Evolutionary conservation across 1,284 basidiomycete species (phyloP).

Genomic region (Sporisorium graminicola): DNA sequence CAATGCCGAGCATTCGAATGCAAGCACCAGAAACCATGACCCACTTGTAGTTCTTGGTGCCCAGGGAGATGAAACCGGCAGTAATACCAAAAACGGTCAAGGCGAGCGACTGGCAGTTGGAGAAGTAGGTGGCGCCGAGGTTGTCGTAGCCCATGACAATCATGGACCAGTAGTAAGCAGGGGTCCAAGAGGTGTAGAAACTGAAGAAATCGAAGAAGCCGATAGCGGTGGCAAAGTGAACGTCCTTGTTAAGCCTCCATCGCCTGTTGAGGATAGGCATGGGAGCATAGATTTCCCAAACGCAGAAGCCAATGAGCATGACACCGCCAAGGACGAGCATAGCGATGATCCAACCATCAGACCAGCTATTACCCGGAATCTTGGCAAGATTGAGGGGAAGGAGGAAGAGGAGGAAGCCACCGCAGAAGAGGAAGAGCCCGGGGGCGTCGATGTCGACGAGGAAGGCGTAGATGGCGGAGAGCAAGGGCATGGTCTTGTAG

Average conservation of each 20-base stretch:
- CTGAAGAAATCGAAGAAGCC: conserved; percentile 68
- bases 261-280: conserved; percentile 61
- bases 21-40: conserved; percentile 52
- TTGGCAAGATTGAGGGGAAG: conserved; percentile 59
- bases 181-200: conserved; percentile 63
- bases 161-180: conserved; percentile 52
- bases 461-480: conserved; percentile 25
- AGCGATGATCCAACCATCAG: conserved; percentile 63
- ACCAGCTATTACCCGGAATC: conserved; percentile 52
- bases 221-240: conserved; percentile 61
- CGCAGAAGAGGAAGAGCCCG: conserved; percentile 64
- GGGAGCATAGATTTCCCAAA: conserved; percentile 61
- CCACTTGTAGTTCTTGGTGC: conserved; percentile 67
- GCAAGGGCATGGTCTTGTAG: conserved; percentile 49
- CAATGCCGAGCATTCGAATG: conserved; percentile 64
- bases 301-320: conserved; percentile 49
- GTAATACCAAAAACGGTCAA: conserved; percentile 66
- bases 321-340: conserved; percentile 63
- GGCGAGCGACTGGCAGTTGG: conserved; percentile 59
- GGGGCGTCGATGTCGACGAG: conserved; percentile 60
- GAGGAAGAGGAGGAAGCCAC: conserved; percentile 64
- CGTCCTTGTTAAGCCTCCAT: conserved; percentile 66
- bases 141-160: conserved; percentile 49
- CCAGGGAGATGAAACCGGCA: conserved; percentile 59
- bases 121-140: conserved; percentile 58